These are phyloP conservation scores for Aureobasidium sp. DNA, from an alignment of 2,329 filamentous ascomycete genomes.

Conservation along the genomic window DNA sequence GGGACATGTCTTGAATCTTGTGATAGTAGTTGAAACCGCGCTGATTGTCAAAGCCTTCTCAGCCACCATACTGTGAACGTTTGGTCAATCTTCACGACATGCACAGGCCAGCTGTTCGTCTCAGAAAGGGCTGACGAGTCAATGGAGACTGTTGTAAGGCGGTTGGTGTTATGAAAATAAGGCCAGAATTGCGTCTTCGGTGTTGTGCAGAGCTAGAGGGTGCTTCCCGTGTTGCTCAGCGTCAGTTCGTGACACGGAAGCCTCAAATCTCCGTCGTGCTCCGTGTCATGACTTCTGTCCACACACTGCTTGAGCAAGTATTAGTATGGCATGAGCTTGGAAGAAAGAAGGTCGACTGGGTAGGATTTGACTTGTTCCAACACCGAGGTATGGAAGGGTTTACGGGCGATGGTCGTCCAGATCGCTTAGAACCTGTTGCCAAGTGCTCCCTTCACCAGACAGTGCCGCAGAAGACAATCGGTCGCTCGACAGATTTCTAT, in stretches of 20 bases:
- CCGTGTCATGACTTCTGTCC: neutral
- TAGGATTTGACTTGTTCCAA: neutral
- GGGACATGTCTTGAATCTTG: neutral
- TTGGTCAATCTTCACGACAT: neutral
- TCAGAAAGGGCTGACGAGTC: neutral
- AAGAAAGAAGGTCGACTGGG: constrained; percentile 13
- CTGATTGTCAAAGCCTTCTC: neutral
- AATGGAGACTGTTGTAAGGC: constrained; percentile 5
- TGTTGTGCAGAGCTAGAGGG: constrained; percentile 13
- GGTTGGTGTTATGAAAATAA: neutral
- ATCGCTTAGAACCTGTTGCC: neutral
- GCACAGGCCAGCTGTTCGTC: constrained; percentile 14
- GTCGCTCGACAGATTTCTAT: neutral
- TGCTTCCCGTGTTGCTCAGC: constrained; percentile 10
- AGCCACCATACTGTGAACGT: neutral
- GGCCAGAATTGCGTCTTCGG: constrained; percentile 11
- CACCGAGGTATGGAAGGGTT: neutral
- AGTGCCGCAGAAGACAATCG: neutral
- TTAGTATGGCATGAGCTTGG: constrained; percentile 4
- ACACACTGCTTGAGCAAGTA: neutral
- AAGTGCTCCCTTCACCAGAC: neutral
- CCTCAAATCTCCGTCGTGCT: constrained; percentile 13
- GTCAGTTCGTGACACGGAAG: constrained; percentile 13
- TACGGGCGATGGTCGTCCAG: neutral
- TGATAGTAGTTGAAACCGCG: neutral